phyloP scores from a whole-genome alignment of 371 early-diverging fungal genomes.

The Chytridium lagenaria region DNA sequence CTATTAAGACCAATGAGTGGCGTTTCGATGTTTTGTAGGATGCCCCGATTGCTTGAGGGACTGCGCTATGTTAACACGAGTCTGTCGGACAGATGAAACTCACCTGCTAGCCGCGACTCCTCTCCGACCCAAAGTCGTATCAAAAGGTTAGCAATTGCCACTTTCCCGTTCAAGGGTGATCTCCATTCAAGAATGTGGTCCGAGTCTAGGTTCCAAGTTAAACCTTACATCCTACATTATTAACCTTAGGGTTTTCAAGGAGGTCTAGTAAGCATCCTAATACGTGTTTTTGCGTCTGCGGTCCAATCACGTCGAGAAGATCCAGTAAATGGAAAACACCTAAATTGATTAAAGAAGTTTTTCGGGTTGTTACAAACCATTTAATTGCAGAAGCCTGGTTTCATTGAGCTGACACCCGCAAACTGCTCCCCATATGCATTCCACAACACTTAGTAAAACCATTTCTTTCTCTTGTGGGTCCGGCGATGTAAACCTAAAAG shows the following conservation, averaged over 20 bases:
- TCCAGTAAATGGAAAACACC: slow-evolving; percentile 51
- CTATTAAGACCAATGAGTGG: too few relatives aligned
- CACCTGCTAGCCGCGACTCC: slow-evolving; percentile 43
- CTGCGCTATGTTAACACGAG: too few relatives aligned
- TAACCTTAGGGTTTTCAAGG: slow-evolving; percentile 52
- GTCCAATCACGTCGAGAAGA: slow-evolving; percentile 33
- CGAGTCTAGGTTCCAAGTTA: slow-evolving; percentile 24
- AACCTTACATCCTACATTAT: not conserved
- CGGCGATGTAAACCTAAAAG: slow-evolving; percentile 41
- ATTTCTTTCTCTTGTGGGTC: slow-evolving; percentile 40
- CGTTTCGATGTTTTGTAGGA: too few relatives aligned
- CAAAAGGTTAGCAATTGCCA: slow-evolving; percentile 42
- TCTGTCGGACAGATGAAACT: not conserved
- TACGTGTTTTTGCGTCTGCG: slow-evolving; percentile 39
- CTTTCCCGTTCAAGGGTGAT: slow-evolving; percentile 25
- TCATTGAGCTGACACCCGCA: slow-evolving; percentile 45
- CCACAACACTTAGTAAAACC: slow-evolving; percentile 40
- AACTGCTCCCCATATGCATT: slow-evolving; percentile 54
- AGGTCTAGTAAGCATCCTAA: slow-evolving; percentile 51
- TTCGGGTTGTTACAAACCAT: slow-evolving; percentile 29
- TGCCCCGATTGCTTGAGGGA: too few relatives aligned
- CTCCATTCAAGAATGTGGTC: slow-evolving; percentile 50
- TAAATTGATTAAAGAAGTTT: slow-evolving; percentile 7
- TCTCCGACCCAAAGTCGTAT: slow-evolving; percentile 48
- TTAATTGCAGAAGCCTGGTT: slow-evolving; percentile 36